phyloP scores from a whole-genome alignment of 73 alveolate genomes.

The Tetrahymena malaccensis region DNA sequence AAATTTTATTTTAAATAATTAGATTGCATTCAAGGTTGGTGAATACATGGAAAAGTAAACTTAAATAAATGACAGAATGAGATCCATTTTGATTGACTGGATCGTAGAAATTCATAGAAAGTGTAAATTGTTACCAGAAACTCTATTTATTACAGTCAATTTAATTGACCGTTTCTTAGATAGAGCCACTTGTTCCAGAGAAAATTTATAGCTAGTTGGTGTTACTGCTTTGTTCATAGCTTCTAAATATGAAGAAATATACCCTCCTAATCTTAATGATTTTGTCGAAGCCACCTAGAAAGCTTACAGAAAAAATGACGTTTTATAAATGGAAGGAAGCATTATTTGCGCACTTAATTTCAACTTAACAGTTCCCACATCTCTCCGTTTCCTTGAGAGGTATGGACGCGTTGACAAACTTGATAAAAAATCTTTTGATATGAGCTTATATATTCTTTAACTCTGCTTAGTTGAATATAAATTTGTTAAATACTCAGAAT shows the following conservation, averaged over 20 bases:
- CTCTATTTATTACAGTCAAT: conserved; percentile 55
- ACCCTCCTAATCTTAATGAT: conserved; percentile 76
- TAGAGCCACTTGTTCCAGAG: conserved; percentile 13
- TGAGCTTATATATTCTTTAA: conserved; percentile 3
- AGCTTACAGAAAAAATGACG: conserved; percentile 64
- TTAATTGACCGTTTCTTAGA: conserved; percentile 63
- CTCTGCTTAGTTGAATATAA: conserved; percentile 68
- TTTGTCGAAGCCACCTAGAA: conserved; percentile 65
- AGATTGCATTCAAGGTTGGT: neutral
- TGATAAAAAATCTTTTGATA: neutral
- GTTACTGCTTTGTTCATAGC: conserved; percentile 76
- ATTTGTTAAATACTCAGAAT: conserved; percentile 44
- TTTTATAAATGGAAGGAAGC: conserved; percentile 65
- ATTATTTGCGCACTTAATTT: conserved; percentile 64
- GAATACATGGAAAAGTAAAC: conserved; percentile 25
- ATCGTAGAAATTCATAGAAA: conserved; percentile 62
- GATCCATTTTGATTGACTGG: conserved; percentile 78
- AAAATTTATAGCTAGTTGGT: conserved; percentile 65
- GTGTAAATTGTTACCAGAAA: conserved; percentile 59
- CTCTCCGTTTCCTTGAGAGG: conserved; percentile 56
- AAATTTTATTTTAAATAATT: neutral
- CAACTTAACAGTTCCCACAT: conserved; percentile 56
- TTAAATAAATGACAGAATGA: conserved; percentile 69
- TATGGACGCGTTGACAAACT: neutral
- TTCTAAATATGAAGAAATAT: conserved; percentile 75